These are phyloP conservation scores for Crassisporium funariophilum DNA, from an alignment of 768 basidiomycete genomes.

Conservation along the genomic window DNA sequence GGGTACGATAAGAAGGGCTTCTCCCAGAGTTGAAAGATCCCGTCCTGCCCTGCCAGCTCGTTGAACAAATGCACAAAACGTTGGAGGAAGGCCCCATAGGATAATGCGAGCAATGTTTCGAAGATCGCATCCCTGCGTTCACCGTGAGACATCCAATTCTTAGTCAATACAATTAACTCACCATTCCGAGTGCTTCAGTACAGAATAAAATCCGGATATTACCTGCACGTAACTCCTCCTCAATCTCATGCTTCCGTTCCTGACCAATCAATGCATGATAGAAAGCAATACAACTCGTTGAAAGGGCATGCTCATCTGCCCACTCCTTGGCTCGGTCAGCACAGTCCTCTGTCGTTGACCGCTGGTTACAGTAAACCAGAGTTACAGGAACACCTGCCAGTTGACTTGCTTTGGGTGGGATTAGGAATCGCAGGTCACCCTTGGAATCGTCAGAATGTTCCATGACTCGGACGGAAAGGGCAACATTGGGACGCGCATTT, in stretches of 20 bases:
- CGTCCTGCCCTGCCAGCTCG: constrained; percentile 6
- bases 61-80: constrained; percentile 11
- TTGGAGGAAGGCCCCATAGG: constrained; percentile 11
- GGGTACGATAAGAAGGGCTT: constrained; percentile 6
- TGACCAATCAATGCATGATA: constrained; percentile 22
- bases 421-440: constrained; percentile 24
- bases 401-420: constrained; percentile 9
- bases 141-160: not conserved
- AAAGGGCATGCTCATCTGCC: constrained; percentile 14
- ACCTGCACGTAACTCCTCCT: constrained; percentile 13
- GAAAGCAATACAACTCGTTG: constrained; percentile 15
- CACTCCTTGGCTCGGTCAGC: constrained; percentile 16
- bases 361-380: constrained; percentile 20
- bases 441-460: constrained; percentile 18
- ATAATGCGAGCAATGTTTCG: not conserved
- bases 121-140: not conserved
- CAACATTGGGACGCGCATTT: constrained; percentile 28
- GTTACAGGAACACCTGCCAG: constrained; percentile 14
- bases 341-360: constrained; percentile 14
- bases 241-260: constrained; percentile 18
- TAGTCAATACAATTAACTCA: constrained; percentile 3
- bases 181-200: constrained; percentile 26
- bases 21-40: constrained; percentile 1
- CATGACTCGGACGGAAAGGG: constrained; percentile 24
- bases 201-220: constrained; percentile 17